Percentiles rank a stretch among this genome's conserved stretches.
Evolutionary conservation across 1,284 basidiomycete species (phyloP).

Genomic region (Leccinum solheimii): DNA sequence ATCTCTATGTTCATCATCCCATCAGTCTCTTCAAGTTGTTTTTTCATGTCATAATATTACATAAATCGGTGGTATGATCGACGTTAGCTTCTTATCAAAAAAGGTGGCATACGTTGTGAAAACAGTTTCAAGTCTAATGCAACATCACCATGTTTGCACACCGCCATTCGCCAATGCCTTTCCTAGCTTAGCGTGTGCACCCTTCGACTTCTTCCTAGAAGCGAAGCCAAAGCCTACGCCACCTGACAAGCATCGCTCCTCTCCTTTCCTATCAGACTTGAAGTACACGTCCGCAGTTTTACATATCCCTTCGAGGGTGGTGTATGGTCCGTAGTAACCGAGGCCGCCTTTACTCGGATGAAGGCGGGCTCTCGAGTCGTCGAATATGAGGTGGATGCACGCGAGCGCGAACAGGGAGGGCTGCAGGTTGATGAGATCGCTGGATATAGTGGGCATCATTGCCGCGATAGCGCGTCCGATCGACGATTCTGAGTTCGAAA

Average conservation of each 20-base stretch:
- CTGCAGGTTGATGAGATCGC: conserved; percentile 65
- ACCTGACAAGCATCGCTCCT: conserved; percentile 33
- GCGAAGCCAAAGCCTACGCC: conserved; percentile 34
- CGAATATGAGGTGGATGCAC: conserved; percentile 64
- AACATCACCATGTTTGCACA: conserved; percentile 16
- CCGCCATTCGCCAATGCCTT: conserved; percentile 12
- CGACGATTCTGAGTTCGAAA: conserved; percentile 35
- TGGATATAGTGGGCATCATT: conserved; percentile 49
- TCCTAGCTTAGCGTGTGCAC: conserved; percentile 7
- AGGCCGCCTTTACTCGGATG: conserved; percentile 61
- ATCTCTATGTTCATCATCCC: background rate
- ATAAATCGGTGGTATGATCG: background rate
- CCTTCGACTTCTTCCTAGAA: conserved; percentile 1
- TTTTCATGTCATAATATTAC: background rate
- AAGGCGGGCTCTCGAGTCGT: conserved; percentile 65
- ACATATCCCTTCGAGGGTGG: conserved; percentile 53
- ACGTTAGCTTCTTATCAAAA: background rate
- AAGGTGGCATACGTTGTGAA: background rate
- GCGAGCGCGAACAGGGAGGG: conserved; percentile 66
- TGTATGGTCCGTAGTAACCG: conserved; percentile 62
- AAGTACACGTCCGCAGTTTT: conserved; percentile 55
- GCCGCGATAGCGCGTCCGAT: conserved; percentile 36
- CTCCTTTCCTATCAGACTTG: conserved; percentile 37
- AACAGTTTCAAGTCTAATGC: conserved; percentile 19
- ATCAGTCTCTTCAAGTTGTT: background rate